phyloP scores from a whole-genome alignment of 1,139 yeast species.

The Saccharomyces pastorianus region DNA sequence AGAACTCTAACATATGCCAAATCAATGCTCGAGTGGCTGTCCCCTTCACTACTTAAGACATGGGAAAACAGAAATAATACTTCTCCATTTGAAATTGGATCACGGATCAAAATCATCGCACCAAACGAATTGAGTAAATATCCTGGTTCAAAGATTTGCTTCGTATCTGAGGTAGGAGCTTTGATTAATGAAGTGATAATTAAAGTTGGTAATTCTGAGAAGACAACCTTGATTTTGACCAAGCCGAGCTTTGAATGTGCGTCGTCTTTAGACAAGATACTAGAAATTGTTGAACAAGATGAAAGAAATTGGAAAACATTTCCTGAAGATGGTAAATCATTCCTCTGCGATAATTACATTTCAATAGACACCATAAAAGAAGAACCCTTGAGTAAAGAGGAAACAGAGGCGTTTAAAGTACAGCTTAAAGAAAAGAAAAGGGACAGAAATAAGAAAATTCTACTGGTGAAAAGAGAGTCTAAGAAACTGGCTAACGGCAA shows the following conservation, averaged over 20 bases:
- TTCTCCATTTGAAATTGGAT: constrained; percentile 57
- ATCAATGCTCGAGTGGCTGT: constrained; percentile 93
- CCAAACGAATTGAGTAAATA: constrained; percentile 49
- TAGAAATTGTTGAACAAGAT: constrained; percentile 51
- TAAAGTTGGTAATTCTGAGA: constrained; percentile 53
- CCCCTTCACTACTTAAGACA: constrained; percentile 64
- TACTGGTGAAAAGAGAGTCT: constrained; percentile 13
- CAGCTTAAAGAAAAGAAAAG: constrained; percentile 37
- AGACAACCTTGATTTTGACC: constrained; percentile 65
- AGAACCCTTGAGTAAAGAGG: constrained; percentile 44
- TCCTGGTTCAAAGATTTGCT: constrained; percentile 71
- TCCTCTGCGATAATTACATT: constrained; percentile 16
- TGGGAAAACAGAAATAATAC: constrained; percentile 65
- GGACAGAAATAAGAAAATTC: constrained; percentile 26
- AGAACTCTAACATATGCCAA: constrained; percentile 76
- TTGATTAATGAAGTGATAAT: constrained; percentile 34
- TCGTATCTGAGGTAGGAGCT: constrained; percentile 64
- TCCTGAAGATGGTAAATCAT: constrained; percentile 30
- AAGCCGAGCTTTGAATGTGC: constrained; percentile 7
- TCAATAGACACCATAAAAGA: constrained; percentile 11
- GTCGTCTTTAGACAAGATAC: constrained; percentile 29
- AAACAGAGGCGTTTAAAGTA: constrained; percentile 42
- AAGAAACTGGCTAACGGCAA: constrained; percentile 4
- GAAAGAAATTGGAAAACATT: constrained; percentile 32
- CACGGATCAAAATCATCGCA: constrained; percentile 51